phyloP scores from a whole-genome alignment of 2,329 filamentous ascomycete species.

The Bertia moriformis region DNA sequence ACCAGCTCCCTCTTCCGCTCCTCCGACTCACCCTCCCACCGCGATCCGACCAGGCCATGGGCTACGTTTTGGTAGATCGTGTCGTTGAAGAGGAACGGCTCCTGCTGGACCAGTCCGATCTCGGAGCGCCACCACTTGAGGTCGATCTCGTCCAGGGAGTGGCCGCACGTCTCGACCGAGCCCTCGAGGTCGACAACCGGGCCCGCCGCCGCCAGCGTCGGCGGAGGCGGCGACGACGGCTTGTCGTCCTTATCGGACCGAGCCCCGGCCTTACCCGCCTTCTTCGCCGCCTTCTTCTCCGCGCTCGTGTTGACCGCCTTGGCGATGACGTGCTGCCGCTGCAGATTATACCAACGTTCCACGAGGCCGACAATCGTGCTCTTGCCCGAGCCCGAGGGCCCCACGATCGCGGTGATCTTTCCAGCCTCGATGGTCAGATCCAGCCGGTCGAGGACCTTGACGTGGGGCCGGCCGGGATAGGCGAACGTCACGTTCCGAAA shows the following conservation, averaged over 20 bases:
- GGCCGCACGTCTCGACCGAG: constrained; percentile 2
- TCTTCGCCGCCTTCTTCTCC: not conserved
- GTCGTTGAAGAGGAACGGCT: constrained; percentile 38
- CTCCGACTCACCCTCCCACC: constrained; percentile 20
- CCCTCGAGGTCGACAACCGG: not conserved
- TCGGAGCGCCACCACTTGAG: constrained; percentile 27
- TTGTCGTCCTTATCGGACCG: not conserved
- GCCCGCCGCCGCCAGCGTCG: constrained; percentile 16
- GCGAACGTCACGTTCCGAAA: constrained; percentile 10
- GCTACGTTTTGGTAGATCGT: constrained; percentile 33
- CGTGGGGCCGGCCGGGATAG: constrained; percentile 13
- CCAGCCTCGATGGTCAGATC: constrained; percentile 8
- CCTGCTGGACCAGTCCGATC: constrained; percentile 37
- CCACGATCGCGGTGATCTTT: constrained; percentile 21
- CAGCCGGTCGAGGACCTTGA: constrained; percentile 17
- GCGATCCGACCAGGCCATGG: constrained; percentile 22
- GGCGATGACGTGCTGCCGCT: not conserved
- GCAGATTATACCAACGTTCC: constrained; percentile 23
- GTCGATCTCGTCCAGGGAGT: constrained; percentile 7
- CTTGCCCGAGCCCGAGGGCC: constrained; percentile 26
- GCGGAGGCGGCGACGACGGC: not conserved
- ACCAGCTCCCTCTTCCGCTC: constrained; percentile 29
- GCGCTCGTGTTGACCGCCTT: too few species aligned
- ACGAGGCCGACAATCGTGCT: constrained; percentile 25
- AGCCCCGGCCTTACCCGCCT: too few species aligned